Percentiles rank a stretch among this genome's conserved stretches.
Evolutionary conservation across 352 stramenopile species (phyloP).

Genomic region (Phytophthora lateralis): DNA sequence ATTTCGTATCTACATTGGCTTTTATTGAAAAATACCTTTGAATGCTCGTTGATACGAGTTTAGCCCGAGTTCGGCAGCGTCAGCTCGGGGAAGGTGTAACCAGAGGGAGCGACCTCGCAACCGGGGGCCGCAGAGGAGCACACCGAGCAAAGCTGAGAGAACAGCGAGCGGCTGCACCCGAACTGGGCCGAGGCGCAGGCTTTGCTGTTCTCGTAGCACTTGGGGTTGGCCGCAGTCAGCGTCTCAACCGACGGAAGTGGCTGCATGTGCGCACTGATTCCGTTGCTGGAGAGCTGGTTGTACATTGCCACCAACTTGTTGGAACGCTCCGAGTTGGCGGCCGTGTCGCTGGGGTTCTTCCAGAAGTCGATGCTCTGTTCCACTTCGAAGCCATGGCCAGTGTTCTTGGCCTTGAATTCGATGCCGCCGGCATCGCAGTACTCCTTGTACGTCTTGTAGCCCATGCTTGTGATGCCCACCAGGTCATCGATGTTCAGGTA

Average conservation of each 20-base stretch:
- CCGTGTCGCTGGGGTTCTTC: slow-evolving; percentile 50
- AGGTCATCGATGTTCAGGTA: slow-evolving; percentile 65
- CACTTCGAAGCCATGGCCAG: slow-evolving; percentile 41
- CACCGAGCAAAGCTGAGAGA: slow-evolving; percentile 65
- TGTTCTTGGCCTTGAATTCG: slow-evolving; percentile 59
- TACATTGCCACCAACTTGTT: slow-evolving; percentile 59
- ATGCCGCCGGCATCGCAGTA: slow-evolving; percentile 55
- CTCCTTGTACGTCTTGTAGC: slow-evolving; percentile 43
- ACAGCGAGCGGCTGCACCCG: slow-evolving; percentile 64
- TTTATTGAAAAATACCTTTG: not conserved
- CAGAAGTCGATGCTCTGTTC: slow-evolving; percentile 62
- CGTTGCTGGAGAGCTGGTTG: slow-evolving; percentile 45
- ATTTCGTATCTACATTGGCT: not conserved
- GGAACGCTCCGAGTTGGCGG: slow-evolving; percentile 51
- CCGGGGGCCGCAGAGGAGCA: slow-evolving; percentile 36
- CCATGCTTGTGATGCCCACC: slow-evolving; percentile 62
- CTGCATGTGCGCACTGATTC: slow-evolving; percentile 46
- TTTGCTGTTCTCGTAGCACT: slow-evolving; percentile 73
- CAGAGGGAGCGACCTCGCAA: slow-evolving; percentile 35
- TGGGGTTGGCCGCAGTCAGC: slow-evolving; percentile 48
- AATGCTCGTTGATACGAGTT: not conserved
- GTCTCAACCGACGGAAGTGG: slow-evolving; percentile 41
- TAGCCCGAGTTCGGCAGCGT: not conserved
- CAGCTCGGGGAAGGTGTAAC: slow-evolving; percentile 42
- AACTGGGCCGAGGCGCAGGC: slow-evolving; percentile 45